Evolutionary conservation across 2,329 filamentous ascomycete species (phyloP), one percentile per base, ranked within the genome.

Genomic region (Hypoxylon sp.): DNA sequence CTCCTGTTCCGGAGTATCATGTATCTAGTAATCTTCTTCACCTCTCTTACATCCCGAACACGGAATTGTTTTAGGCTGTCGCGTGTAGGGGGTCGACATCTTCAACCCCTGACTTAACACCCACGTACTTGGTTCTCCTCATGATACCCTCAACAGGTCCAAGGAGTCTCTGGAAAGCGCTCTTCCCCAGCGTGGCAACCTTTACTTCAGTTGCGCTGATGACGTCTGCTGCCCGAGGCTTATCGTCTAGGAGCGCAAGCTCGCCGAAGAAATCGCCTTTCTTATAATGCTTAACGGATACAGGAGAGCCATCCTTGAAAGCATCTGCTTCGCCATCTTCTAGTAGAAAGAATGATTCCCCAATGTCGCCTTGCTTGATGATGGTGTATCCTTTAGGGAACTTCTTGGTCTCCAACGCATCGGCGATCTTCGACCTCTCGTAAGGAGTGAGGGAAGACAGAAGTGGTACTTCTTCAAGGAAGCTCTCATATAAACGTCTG

Each of bases 251-350:
- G 77, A 99, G 82, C 6, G 96, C 96, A 68, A 99, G 85, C 82
- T 99, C 96, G 69, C 96, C 96, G 82, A 99, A 99, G 84, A 96
- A 99, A 77, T 98, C 96, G 31, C 96, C 96, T 81, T 97, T 96
- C 71, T 85, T 87, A 80, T 98, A 98, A 59, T 89, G 85, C 77
- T 93, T 93, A 70, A 98, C 91, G 2, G 91, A 86, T 65, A 88
- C 84, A 21, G 89, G 85, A 17, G 86, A 83, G 42, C 91, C 93
- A n/a, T 88, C 85, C 82, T 95, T 97, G 85, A 89, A 93, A 1
- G 93, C 95, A 73, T 94, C 91, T 7, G 94, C 95, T 77, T 95
- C 91, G 44, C 96, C 96, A 31, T 87, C 88, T 80, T 98, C 96
- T 52, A 98, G 85, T 48, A 98, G 89, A 81, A 92, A 99, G 82